Evolutionary conservation across 2,329 filamentous ascomycete species (phyloP), one percentile per base, ranked within the genome.

Genomic region (Aciculosporium take): DNA sequence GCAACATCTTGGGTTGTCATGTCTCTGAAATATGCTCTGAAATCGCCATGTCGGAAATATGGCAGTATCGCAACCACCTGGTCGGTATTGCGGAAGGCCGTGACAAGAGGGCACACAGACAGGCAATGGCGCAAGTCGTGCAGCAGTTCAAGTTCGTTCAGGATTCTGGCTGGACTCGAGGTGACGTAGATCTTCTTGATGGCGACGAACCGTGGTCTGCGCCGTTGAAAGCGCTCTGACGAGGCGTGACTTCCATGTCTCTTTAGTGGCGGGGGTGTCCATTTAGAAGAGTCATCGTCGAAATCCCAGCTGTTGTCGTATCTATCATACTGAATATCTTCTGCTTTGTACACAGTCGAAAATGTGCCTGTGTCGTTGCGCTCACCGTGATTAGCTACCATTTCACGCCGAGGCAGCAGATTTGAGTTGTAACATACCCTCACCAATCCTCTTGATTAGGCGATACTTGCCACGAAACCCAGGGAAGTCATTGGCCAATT

Each of bases 111-210:
- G 52, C 91, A 96, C 21, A 98, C 88, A 2, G 85, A 86, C 30
- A 77, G 72, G 45, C 83, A 94, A 43, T 82, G 76, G 38, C 83
- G 76, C 7, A 98, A 74, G 56, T 94, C 87, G 57, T 94, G 79
- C 18, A 98, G 75, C 18, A 98, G 72, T 53, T 96, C 89, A 15
- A 98, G 78, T 62, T 98, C 91, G 64, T 98, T 98, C 56, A 94
- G 76, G 51, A 98, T 96, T 35, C 91, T 84, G 23, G 80, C 72
- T 0, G 91, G 91, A 50, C 87, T 95, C 47, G 88, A 95, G 1
- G 93, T 98, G 49, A 96, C 91, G 60, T 98, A 98, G 52, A 98
- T 98, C 67, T 98, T 98, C 67, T 98, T 98, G 62, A 98, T 84
- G 17, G 93, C 91, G 47, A 98, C 93, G 55, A 81, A 96, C 57